phyloP scores from a whole-genome alignment of 345 rosid genomes.

The Corchorus olitorius region DNA sequence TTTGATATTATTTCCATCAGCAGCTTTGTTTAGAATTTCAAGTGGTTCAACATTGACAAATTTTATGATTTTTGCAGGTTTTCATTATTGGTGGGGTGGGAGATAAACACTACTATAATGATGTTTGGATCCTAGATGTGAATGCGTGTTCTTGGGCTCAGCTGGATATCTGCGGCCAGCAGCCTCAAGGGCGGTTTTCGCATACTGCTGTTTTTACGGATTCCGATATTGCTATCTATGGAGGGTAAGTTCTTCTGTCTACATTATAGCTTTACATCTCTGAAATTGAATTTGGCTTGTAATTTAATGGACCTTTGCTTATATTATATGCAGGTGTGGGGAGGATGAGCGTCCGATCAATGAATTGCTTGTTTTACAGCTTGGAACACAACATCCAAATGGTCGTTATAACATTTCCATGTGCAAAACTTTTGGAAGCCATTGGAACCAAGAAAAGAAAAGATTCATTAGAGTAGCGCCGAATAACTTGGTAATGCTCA shows the following conservation, averaged over 20 bases:
- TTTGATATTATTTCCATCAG: neutral
- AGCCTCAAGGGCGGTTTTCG: conserved; percentile 79
- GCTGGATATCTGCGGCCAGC: conserved; percentile 57
- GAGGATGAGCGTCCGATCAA: conserved; percentile 78
- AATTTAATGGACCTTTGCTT: neutral
- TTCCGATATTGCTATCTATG: conserved; percentile 54
- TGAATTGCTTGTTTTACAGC: conserved; percentile 61
- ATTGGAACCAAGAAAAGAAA: conserved; percentile 49
- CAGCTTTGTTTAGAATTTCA: neutral
- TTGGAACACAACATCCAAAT: conserved; percentile 43
- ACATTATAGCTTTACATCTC: neutral
- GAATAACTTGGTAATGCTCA: conserved; percentile 31
- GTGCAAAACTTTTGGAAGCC: conserved; percentile 46
- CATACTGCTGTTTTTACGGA: conserved; percentile 59
- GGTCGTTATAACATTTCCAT: conserved; percentile 35
- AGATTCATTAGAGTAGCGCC: conserved; percentile 31
- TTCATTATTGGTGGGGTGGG: conserved; percentile 76
- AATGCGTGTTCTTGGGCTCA: conserved; percentile 46
- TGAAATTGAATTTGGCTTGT: neutral
- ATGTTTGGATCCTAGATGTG: conserved; percentile 66
- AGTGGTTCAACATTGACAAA: neutral
- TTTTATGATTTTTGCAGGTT: conserved; percentile 40
- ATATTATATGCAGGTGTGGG: conserved; percentile 48
- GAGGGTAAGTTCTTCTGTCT: conserved; percentile 50
- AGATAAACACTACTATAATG: conserved; percentile 65